Evolutionary conservation across 176 grass and related monocot genomes (phyloP), one percentile per base, ranked within the genome.

Genomic region (Cenchrus americanus): DNA sequence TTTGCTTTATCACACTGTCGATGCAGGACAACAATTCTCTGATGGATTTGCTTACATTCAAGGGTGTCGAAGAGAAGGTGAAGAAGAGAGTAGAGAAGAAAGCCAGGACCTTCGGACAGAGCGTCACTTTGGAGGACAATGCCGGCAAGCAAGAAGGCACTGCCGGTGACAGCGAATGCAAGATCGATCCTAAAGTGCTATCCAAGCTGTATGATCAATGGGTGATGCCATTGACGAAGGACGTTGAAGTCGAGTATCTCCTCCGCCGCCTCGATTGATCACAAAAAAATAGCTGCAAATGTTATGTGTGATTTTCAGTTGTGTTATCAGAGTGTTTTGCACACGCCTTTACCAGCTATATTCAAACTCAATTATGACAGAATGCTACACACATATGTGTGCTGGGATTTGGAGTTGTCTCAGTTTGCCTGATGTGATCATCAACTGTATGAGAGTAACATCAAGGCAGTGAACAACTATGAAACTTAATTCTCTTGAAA

Each of bases 61-160:
- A 84, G 73, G 74, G 52, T 11, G 96, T 98, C 58, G 93, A 98
- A 90, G 91, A 95, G 75, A 93, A 84, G 83, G 91, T 98, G 6
- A 98, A 95, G 83, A 92, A 71, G 54, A 94, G 96, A 77, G 96
- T 95, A 74, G 89, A 95, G 89, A 98, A 92, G 79, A 98, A 98
- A 71, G 89, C 91, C 3, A 93, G 78, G 76, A 63, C 84, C 50
- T 98, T 98, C n/a, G 89, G 89, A 41, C 96, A 93, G 78, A 93
- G 87, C 51, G 80, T 95, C 66, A 94, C 80, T 15, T 83, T 95
- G 72, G 87, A 93, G 60, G 74, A 92, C 73, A 90, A 34, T 54
- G 48, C 23, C 69, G 26, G 7, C 26, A 83, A 80, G 27, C 60
- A 75, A 72, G 62, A 87, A 53, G 41, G 46, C 15, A 40, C 17